These are phyloP conservation scores for Leucosporidium creatinivorum DNA, from an alignment of 768 basidiomycete genomes.

Conservation along the genomic window DNA sequence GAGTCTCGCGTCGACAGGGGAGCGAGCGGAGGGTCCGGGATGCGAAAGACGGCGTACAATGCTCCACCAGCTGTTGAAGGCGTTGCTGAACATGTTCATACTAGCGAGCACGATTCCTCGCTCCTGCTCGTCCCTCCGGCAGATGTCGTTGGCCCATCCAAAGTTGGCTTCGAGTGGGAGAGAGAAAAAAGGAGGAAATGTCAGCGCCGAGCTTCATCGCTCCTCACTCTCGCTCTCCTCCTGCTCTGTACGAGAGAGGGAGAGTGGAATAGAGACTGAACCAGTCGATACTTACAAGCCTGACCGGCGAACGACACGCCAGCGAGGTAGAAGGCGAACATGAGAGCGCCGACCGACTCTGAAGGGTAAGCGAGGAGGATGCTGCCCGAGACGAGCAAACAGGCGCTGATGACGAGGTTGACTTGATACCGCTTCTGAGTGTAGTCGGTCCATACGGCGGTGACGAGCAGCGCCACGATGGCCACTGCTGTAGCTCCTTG, in stretches of 20 bases:
- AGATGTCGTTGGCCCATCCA: constrained; percentile 74
- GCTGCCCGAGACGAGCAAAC: constrained; percentile 57
- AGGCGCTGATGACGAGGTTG: constrained; percentile 58
- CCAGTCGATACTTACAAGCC: constrained; percentile 44
- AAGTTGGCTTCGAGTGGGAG: constrained; percentile 50
- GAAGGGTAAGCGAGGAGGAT: constrained; percentile 39
- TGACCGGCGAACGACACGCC: constrained; percentile 61
- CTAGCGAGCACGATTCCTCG: constrained; percentile 62
- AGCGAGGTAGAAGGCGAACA: constrained; percentile 62
- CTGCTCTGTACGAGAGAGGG: not conserved
- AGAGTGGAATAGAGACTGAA: too few relatives aligned
- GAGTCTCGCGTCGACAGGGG: too few relatives aligned
- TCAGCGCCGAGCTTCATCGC: too few relatives aligned
- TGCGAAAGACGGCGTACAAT: not conserved
- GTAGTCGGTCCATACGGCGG: constrained; percentile 57
- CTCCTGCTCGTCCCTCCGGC: constrained; percentile 62
- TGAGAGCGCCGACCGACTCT: constrained; percentile 46
- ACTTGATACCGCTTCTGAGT: constrained; percentile 54
- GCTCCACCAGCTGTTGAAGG: constrained; percentile 18
- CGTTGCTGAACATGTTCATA: constrained; percentile 51
- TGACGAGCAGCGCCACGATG: constrained; percentile 25
- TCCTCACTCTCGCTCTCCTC: not conserved
- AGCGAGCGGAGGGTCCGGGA: not conserved
- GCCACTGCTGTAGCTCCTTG: constrained; percentile 32
- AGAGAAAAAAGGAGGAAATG: not conserved